Evolutionary conservation across 805 yeast species (phyloP).

Genomic region (Kregervanrija fluxuum): DNA sequence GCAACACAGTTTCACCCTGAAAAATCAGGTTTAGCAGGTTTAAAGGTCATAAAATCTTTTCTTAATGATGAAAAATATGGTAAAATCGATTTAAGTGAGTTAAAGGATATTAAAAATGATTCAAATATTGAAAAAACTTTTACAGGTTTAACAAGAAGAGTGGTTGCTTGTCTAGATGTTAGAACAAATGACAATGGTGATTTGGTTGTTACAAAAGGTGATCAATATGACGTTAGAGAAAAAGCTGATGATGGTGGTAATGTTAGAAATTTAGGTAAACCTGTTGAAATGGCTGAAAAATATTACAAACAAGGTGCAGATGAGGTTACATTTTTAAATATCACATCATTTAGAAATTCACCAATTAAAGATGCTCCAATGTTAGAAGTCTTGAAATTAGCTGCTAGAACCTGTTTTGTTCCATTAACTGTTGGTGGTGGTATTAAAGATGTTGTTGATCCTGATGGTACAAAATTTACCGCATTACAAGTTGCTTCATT

Average conservation of each 20-base stretch:
- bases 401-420: constrained; percentile 89
- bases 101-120: neutral
- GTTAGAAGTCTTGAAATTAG: constrained; percentile 76
- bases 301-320: constrained; percentile 96
- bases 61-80: constrained; percentile 38
- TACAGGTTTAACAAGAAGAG: constrained; percentile 75
- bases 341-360: constrained; percentile 91
- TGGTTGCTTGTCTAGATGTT: constrained; percentile 96
- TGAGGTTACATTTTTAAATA: constrained; percentile 89
- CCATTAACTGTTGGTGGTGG: constrained; percentile 99
- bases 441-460: constrained; percentile 82
- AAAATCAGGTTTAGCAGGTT: constrained; percentile 88
- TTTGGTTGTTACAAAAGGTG: constrained; percentile 96
- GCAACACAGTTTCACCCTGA: constrained; percentile 99
- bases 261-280: constrained; percentile 93
- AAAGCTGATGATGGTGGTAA: constrained; percentile 42
- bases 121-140: constrained; percentile 19
- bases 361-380: constrained; percentile 92
- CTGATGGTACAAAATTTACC: constrained; percentile 69
- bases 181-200: constrained; percentile 92
- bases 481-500: constrained; percentile 88
- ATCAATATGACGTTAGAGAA: constrained; percentile 95
- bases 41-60: constrained; percentile 67
- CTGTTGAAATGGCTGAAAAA: constrained; percentile 86
- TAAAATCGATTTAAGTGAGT: neutral